Evolutionary conservation across 169 alveolate genomes (phyloP).

Genomic region (Besnoitia besnoiti): DNA sequence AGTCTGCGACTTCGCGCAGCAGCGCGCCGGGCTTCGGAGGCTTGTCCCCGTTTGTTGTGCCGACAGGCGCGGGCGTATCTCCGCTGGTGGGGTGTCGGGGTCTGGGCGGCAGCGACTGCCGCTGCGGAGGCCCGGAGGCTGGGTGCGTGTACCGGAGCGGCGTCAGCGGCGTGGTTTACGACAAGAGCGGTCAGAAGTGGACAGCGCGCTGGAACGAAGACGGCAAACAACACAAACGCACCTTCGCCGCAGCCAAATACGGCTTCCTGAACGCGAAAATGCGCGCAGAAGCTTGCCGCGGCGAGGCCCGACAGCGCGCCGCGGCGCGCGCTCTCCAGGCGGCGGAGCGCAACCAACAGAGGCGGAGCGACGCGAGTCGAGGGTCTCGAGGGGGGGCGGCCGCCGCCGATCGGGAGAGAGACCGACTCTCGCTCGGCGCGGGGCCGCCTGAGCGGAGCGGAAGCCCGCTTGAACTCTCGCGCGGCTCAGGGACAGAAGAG

Average conservation of each 20-base stretch:
- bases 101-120: conserved; percentile 1
- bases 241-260: conserved; percentile 51
- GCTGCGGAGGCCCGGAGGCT: neutral
- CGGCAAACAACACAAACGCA: conserved; percentile 40
- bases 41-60: neutral
- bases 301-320: conserved; percentile 14
- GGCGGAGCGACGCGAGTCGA: neutral
- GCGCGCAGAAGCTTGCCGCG: conserved; percentile 40
- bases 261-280: conserved; percentile 40
- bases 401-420: neutral
- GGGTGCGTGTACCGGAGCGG: conserved; percentile 27
- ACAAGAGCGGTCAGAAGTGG: conserved; percentile 53
- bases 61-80: neutral
- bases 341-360: neutral
- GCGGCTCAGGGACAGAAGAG: neutral
- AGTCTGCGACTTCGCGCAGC: neutral
- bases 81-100: conserved; percentile 20
- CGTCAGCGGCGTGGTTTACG: conserved; percentile 46
- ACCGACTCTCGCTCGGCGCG: neutral
- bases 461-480: neutral
- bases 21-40: neutral
- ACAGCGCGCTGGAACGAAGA: conserved; percentile 54
- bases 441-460: neutral
- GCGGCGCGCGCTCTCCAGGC: neutral
- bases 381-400: neutral